Conservation (phyloP, 2,329 filamentous ascomycete genomes). For the Colletotrichum agaves region DNA sequence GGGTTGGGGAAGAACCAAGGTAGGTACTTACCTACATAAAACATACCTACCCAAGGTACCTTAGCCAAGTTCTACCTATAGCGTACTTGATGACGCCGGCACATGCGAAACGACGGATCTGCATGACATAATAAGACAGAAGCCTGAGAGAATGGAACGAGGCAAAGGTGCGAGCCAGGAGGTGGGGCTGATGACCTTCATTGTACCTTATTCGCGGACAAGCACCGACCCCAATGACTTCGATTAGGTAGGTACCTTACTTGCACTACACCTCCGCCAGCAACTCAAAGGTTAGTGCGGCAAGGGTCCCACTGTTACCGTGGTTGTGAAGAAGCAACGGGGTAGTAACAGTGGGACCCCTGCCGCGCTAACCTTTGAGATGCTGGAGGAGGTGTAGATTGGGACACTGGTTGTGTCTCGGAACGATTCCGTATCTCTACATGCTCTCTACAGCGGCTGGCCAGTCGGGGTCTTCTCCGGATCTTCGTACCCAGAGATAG, state of each 20-base stretch:
- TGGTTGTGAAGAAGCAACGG: too few species aligned
- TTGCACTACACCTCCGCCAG: too few species aligned
- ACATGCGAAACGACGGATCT: constrained; percentile 10
- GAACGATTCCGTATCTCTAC: background rate
- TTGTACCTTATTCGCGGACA: constrained; percentile 11
- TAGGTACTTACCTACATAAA: background rate
- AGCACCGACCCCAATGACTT: constrained; percentile 5
- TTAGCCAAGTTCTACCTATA: background rate
- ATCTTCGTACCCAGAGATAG: background rate
- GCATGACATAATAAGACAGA: constrained; percentile 4
- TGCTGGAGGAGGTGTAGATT: too few species aligned
- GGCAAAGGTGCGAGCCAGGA: background rate
- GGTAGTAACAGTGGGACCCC: too few species aligned
- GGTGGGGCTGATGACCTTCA: constrained; percentile 19
- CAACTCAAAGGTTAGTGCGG: too few species aligned
- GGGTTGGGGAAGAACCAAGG: constrained; percentile 14
- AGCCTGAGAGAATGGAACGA: background rate
- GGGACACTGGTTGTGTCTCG: background rate
- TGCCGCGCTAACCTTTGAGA: too few species aligned
- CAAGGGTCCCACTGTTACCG: too few species aligned
- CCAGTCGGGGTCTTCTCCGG: background rate
- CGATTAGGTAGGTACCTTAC: too few species aligned
- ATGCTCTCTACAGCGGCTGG: background rate
- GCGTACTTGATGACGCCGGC: background rate
- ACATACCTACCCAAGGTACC: too few species aligned